Base-by-base conservation (phyloP, 306 rosid species). In the Lotus japonicus region DNA sequence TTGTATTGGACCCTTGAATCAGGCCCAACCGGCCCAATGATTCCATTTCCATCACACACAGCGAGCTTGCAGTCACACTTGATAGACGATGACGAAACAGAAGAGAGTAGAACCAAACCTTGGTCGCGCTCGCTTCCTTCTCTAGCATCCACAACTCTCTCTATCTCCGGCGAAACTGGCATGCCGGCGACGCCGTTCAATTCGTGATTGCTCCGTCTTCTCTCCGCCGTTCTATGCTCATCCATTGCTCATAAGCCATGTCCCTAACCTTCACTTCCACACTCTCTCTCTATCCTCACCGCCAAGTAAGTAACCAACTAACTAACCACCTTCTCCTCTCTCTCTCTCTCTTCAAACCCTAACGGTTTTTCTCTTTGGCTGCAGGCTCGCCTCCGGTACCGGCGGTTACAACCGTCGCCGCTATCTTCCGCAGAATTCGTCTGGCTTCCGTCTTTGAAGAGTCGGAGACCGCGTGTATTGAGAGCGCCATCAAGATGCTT, bases 231-330 rank as follows among this genome's bases (percentile, higher is more conserved):
- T 64, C 73, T 71, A 71, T 71, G 77, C 64, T 48, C 42, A 68
- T 78, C 58, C 82, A 14, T 39, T 26, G 1, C 14, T 31, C 64
- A 31, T 33, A 78, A 61, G 6, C 78, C 38, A 92, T 92, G 96
- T 80, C 75, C 59, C 84, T 80, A 66, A 48, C 89, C 59, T 86
- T 80, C 69, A 48, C 89, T 84, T 86, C 87, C 70, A 77, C 88
- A 4, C 63, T 81, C 67, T 87, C 88, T 72, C 73, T 87, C 56
- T 81, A 28, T 82, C 72, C 91, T 70, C 88, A 73, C 59, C 86
- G 86, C 33, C 58, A 71, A 41, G 76, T 55, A 21, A 55, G 14
- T 33, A 35, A 51, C 72, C 55, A 63, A 18, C 60, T 73, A 9
- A 42, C 9, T 39, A 11, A 17, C 23, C 5, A 18, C 8, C 61